Evolutionary conservation across 108 stramenopile genomes (phyloP), one percentile per base, ranked within the genome.

Genomic region (Fragilariopsis cylindrus): DNA sequence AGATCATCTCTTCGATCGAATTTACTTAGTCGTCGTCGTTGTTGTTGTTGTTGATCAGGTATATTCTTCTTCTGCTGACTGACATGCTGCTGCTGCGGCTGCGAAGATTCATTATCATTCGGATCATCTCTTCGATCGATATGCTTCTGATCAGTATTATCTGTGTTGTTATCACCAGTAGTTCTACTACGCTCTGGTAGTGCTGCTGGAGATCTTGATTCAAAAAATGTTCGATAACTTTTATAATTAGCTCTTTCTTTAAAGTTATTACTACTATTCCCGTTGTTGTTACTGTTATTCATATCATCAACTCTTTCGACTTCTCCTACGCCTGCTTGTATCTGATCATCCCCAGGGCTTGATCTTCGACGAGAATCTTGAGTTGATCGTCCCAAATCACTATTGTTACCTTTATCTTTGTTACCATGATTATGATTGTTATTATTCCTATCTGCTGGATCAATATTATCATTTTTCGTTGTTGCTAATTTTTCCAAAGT

Each of bases 311-410:
- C 6, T 60, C 7, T n/a, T 21, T 5, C 0, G 21, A 30, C 58
- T 41, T 1, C 7, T 40, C 4, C 41, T 60, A 30, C 40, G 19
- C 18, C 41, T 41, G 0, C 40, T 60, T 44, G 62, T 63, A 45
- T 44, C 16, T 44, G 62, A 30, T 30, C 30, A 30, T 30, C 30
- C 30, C 30, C 30, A 30, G 0, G 0, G 30, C 30, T 30, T 12
- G 42, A 43, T 45, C 62, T 41, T 11, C 62, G 41, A 3, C 45
- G 62, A 43, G 62, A 44, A 45, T 63, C 62, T 5, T 63, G 62
- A 0, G 3, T 63, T 4, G 62, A 63, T 2, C 62, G 46, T 9
- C 62, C 62, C 13, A 45, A 45, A 9, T 63, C 47, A 45, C 4
- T 12, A 6, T 11, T 43, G 5, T 63, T n/a, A 42, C 19, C 19